These are phyloP conservation scores for Alternaria ventricosa DNA, from an alignment of 2,329 filamentous ascomycete genomes.

Conservation along the genomic window DNA sequence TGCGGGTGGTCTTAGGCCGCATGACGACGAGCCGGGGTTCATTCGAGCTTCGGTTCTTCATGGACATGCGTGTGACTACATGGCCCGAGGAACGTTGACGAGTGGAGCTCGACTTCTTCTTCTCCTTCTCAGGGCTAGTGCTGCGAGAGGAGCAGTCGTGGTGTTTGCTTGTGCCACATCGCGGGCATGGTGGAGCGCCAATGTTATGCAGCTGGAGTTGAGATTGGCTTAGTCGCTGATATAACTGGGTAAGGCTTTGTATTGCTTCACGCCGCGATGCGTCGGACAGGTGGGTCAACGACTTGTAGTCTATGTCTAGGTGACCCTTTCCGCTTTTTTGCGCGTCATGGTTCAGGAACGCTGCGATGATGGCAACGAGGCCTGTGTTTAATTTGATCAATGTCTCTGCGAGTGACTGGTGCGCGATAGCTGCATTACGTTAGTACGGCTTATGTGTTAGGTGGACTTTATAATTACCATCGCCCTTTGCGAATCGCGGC, in stretches of 20 bases:
- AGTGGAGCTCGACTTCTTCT: constrained; percentile 24
- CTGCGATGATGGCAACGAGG: constrained; percentile 54
- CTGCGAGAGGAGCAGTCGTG: constrained; percentile 26
- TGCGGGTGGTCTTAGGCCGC: constrained; percentile 39
- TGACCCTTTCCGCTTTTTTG: constrained; percentile 37
- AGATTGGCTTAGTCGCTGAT: constrained; percentile 47
- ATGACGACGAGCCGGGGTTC: constrained; percentile 48
- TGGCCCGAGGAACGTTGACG: constrained; percentile 33
- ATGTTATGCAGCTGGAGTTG: constrained; percentile 41
- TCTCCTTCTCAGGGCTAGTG: constrained; percentile 29
- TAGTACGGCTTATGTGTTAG: neutral
- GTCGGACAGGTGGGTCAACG: constrained; percentile 55
- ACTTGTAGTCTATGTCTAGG: constrained; percentile 52
- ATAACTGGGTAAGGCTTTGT: constrained; percentile 50
- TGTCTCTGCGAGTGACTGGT: constrained; percentile 54
- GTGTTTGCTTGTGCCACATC: constrained; percentile 36
- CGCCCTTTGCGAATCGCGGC: constrained; percentile 52
- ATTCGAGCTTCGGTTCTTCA: constrained; percentile 32
- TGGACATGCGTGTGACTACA: constrained; percentile 40
- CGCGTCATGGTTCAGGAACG: constrained; percentile 49
- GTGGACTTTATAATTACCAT: constrained; percentile 44
- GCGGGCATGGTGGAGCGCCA: constrained; percentile 21
- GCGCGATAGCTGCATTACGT: constrained; percentile 49
- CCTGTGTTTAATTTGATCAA: constrained; percentile 56
- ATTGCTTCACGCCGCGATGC: constrained; percentile 54